Evolutionary conservation across 176 grass and related monocot species (phyloP).

Genomic region (Cenchrus purpureus): DNA sequence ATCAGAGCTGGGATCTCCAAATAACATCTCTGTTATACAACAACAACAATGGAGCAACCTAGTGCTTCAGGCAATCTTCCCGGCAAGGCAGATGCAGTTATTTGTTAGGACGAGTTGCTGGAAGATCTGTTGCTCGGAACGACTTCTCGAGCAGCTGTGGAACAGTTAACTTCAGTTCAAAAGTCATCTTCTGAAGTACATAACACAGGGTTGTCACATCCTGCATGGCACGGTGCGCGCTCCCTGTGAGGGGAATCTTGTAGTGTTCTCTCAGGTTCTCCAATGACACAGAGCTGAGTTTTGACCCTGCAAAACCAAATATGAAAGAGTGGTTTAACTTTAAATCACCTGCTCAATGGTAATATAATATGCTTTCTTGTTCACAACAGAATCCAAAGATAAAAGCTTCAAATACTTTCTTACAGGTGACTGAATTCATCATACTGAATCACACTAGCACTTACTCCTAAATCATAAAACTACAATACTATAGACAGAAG

Average conservation of each 20-base stretch:
- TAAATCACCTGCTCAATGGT: constrained; percentile 6
- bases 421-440: constrained; percentile 1
- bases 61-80: constrained; percentile 16
- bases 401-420: constrained; percentile 4
- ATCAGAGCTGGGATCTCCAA: constrained; percentile 38
- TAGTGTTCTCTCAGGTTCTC: constrained; percentile 55
- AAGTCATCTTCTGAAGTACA: constrained; percentile 74
- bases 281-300: constrained; percentile 57
- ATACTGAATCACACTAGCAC: constrained; percentile 7
- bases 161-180: constrained; percentile 76
- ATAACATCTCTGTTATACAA: constrained; percentile 42
- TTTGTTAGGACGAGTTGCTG: constrained; percentile 27
- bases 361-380: background rate
- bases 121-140: constrained; percentile 52
- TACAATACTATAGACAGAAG: background rate
- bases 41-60: constrained; percentile 37
- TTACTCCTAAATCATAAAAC: background rate
- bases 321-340: constrained; percentile 23
- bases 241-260: constrained; percentile 51
- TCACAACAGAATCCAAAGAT: constrained; percentile 14
- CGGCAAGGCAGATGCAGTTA: background rate
- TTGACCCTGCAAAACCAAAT: constrained; percentile 56
- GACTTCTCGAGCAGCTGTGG: constrained; percentile 62
- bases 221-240: constrained; percentile 69
- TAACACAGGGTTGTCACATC: constrained; percentile 71